Conservation (phyloP, 139 green algal genomes). For the Chlamydomonas sp. region DNA sequence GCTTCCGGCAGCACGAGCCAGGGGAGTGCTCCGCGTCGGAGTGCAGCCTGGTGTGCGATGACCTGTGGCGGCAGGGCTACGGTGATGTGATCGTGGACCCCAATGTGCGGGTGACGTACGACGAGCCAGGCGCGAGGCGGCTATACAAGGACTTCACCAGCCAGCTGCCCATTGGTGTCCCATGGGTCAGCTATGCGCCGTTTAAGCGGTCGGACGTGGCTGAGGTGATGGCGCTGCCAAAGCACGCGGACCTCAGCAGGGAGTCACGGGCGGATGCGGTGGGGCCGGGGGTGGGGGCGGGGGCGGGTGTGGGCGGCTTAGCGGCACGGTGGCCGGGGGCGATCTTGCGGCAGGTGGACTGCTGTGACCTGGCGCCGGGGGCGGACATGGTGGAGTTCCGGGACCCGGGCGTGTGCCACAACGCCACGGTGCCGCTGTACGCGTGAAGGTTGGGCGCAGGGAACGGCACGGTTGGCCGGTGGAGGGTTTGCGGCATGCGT, state of each 20-base stretch:
- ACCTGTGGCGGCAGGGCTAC: constrained; percentile 59
- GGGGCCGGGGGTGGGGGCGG: no score
- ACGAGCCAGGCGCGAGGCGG: background rate
- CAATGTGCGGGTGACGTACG: constrained; percentile 55
- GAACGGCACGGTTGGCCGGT: no score
- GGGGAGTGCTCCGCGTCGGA: constrained; percentile 67
- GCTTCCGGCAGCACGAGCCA: constrained; percentile 41
- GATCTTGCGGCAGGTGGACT: background rate
- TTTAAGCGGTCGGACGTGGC: background rate
- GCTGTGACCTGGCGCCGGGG: constrained; percentile 13
- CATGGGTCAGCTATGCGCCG: background rate
- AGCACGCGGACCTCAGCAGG: background rate
- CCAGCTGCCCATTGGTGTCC: background rate
- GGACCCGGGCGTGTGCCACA: constrained; percentile 10
- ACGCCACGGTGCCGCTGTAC: background rate
- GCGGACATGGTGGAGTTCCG: constrained; percentile 30
- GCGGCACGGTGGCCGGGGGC: background rate
- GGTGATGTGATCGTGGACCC: constrained; percentile 67
- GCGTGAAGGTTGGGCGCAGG: no score
- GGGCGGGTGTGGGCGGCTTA: no score
- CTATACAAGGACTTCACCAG: background rate
- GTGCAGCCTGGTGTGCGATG: constrained; percentile 70
- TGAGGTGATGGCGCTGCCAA: background rate
- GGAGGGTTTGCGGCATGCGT: no score
- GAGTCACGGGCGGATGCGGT: background rate